These are phyloP conservation scores for Salvia splendens DNA, from an alignment of 257 asterid genomes.

Conservation along the genomic window DNA sequence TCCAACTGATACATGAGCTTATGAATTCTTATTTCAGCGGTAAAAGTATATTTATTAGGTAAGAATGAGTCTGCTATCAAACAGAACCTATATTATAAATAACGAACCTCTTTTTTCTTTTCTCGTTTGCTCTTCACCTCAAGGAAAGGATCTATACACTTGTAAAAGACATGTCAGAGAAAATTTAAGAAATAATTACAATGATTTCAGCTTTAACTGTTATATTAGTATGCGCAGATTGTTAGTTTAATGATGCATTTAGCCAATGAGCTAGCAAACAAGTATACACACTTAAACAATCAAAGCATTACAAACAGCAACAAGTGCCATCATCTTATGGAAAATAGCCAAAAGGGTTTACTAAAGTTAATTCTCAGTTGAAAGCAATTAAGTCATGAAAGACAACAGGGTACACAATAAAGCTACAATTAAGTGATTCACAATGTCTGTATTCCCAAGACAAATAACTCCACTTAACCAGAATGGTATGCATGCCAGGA, in stretches of 20 bases:
- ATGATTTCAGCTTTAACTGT: conserved; percentile 12
- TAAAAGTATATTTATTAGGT: too few relatives aligned
- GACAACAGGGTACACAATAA: not conserved
- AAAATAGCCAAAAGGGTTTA: too few relatives aligned
- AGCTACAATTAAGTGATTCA: not conserved
- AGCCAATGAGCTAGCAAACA: conserved; percentile 11
- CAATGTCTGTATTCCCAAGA: not conserved
- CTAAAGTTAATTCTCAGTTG: not conserved
- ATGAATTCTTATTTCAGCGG: not conserved
- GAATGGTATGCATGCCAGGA: not conserved
- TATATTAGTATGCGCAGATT: not conserved
- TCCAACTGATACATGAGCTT: conserved; percentile 9
- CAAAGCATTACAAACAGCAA: too few relatives aligned
- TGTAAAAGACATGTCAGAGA: conserved; percentile 36
- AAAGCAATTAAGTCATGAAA: conserved; percentile 2
- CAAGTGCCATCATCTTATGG: too few relatives aligned
- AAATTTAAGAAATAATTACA: conserved; percentile 16
- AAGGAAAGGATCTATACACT: conserved; percentile 55
- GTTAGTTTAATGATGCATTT: not conserved
- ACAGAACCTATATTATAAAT: conserved; percentile 27
- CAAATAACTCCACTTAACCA: not conserved
- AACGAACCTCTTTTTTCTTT: conserved; percentile 84
- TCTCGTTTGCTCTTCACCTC: conserved; percentile 98
- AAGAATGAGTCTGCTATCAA: conserved; percentile 19
- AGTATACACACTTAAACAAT: not conserved